A percentile compares a stretch with the other conserved stretches of the same genome.
phyloP scores from a whole-genome alignment of 2,329 filamentous ascomycete species.

The Colletotrichum lupini region DNA sequence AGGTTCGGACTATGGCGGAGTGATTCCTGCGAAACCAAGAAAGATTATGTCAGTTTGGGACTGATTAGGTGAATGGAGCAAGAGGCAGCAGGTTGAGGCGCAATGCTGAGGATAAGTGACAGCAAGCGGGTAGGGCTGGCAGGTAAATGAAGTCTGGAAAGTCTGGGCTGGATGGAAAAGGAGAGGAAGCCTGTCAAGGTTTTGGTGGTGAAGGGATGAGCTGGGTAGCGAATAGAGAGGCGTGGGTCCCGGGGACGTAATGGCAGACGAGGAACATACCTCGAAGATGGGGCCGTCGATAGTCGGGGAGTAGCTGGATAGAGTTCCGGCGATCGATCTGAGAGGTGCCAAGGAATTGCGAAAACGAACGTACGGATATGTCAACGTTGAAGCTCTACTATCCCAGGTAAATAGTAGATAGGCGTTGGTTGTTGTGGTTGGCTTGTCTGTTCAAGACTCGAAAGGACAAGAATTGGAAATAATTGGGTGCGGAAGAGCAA shows the following conservation, averaged over 20 bases:
- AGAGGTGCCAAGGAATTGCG: conserved; percentile 1
- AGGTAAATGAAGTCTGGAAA: conserved; percentile 19
- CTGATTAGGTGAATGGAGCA: conserved; percentile 15
- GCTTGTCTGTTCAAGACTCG: not conserved
- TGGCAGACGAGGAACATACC: conserved; percentile 15
- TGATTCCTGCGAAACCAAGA: conserved; percentile 22
- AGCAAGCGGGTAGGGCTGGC: conserved; percentile 25
- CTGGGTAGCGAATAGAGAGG: conserved; percentile 27
- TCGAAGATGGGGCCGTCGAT: not conserved
- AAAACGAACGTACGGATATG: not conserved
- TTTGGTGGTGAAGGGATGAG: conserved; percentile 31
- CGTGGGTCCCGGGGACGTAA: conserved; percentile 28
- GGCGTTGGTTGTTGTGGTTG: not conserved
- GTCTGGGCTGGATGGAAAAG: conserved; percentile 13
- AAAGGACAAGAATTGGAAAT: not conserved
- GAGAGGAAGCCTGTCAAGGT: conserved; percentile 27
- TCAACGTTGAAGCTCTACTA: not conserved
- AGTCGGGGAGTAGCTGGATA: not conserved
- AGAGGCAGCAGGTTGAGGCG: conserved; percentile 14
- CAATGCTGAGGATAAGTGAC: not conserved
- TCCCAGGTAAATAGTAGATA: not conserved
- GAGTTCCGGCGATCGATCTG: not conserved
- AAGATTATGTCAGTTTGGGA: conserved; percentile 32
- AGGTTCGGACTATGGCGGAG: not conserved
- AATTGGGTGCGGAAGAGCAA: not conserved